Evolutionary conservation across 2,329 filamentous ascomycete species (phyloP).

Genomic region (Aspergillus fijiensis): DNA sequence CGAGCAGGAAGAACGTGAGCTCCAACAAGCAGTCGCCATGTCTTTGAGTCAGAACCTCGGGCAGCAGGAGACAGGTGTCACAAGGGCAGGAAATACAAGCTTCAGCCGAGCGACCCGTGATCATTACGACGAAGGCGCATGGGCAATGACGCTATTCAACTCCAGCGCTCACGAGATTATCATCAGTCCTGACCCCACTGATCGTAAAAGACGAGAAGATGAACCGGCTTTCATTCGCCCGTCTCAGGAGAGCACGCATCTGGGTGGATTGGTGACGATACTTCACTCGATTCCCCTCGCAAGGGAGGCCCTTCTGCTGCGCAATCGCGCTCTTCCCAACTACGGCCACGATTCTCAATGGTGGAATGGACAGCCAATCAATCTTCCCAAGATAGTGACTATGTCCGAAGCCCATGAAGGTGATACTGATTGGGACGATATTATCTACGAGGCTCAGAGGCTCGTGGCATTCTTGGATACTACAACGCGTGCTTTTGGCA

Average conservation of each 20-base stretch:
- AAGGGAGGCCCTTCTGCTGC: constrained; percentile 56
- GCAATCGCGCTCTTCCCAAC: constrained; percentile 45
- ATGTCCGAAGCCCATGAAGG: constrained; percentile 35
- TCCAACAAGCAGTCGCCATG: constrained; percentile 49
- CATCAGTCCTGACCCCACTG: constrained; percentile 53
- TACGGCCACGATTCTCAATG: constrained; percentile 60
- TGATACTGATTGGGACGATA: constrained; percentile 42
- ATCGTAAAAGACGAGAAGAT: constrained; percentile 48
- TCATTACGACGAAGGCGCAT: constrained; percentile 54
- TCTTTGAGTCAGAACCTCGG: constrained; percentile 45
- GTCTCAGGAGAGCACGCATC: constrained; percentile 51
- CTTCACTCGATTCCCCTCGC: constrained; percentile 61
- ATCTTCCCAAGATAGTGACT: constrained; percentile 53
- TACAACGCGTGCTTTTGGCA: constrained; percentile 60
- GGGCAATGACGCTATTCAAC: constrained; percentile 56
- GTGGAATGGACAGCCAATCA: constrained; percentile 60
- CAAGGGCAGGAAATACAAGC: constrained; percentile 39
- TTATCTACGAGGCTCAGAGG: constrained; percentile 60
- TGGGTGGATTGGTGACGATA: constrained; percentile 61
- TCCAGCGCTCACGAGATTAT: constrained; percentile 53
- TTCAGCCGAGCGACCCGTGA: constrained; percentile 58
- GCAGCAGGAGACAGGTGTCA: constrained; percentile 58
- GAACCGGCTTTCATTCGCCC: constrained; percentile 61
- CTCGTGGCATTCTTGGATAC: constrained; percentile 61
- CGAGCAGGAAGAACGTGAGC: constrained; percentile 46